Percentiles rank a stretch among this genome's conserved stretches.
These are phyloP conservation scores for Limonium bicolor DNA, from an alignment of 148 eudicot species.

Conservation along the genomic window DNA sequence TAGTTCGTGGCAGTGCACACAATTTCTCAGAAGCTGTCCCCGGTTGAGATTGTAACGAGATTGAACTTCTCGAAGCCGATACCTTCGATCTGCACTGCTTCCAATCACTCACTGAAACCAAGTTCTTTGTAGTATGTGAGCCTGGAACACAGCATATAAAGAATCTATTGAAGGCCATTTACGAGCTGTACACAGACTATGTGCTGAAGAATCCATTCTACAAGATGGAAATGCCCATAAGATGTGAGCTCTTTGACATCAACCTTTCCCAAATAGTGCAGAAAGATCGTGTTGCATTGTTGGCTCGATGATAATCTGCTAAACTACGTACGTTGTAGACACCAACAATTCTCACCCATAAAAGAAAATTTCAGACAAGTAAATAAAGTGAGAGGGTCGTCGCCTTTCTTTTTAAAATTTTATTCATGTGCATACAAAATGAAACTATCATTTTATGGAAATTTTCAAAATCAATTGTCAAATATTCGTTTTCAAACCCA, in stretches of 20 bases:
- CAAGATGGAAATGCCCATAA: conserved; percentile 97
- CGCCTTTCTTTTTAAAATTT: too few species aligned
- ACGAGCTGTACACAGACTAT: conserved; percentile 71
- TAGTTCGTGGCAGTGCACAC: conserved; percentile 97
- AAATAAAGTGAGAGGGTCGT: too few species aligned
- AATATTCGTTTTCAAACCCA: too few species aligned
- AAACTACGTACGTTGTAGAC: too few species aligned
- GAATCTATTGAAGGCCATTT: conserved; percentile 33
- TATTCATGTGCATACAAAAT: too few species aligned
- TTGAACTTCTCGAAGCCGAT: conserved; percentile 87
- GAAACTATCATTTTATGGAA: too few species aligned
- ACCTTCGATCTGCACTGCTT: conserved; percentile 87
- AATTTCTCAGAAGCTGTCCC: conserved; percentile 87
- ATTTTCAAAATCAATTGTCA: too few species aligned
- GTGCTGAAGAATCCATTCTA: conserved; percentile 90
- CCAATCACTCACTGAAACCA: conserved; percentile 84
- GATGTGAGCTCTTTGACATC: conserved; percentile 83
- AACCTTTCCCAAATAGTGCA: conserved; percentile 67
- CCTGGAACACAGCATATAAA: conserved; percentile 61
- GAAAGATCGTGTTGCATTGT: conserved; percentile 60
- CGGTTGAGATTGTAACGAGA: conserved; percentile 52
- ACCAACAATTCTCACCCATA: too few species aligned
- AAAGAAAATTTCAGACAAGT: too few species aligned
- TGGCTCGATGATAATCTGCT: conserved; percentile 68
- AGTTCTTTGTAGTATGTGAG: conserved; percentile 67